Evolutionary conservation across 208 protist genomes (phyloP).

Genomic region (Acanthamoeba culbertsoni): DNA sequence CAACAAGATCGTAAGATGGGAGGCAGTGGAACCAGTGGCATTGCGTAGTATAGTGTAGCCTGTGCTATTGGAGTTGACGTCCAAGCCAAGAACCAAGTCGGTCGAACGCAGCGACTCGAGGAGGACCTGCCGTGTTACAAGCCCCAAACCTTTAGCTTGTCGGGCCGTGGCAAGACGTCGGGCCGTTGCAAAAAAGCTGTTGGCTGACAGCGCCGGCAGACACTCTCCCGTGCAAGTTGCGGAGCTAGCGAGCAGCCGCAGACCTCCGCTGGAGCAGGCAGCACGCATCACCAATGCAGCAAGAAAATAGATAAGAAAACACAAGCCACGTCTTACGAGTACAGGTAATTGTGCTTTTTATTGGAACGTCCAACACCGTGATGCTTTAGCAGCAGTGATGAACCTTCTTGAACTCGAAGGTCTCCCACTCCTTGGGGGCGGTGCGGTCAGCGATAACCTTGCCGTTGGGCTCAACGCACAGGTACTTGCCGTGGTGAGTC

Average conservation of each 20-base stretch:
- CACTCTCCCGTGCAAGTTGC: background rate
- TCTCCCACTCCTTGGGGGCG: conserved; percentile 45
- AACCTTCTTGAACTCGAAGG: background rate
- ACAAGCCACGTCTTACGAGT: background rate
- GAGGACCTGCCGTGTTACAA: background rate
- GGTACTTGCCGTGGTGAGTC: conserved; percentile 50
- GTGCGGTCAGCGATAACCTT: conserved; percentile 6
- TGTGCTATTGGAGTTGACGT: conserved; percentile 28
- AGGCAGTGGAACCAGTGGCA: background rate
- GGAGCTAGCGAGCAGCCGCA: no score
- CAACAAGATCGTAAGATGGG: background rate
- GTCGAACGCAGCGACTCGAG: background rate
- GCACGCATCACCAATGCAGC: no score
- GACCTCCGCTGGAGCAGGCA: no score
- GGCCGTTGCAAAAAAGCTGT: background rate
- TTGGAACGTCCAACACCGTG: background rate
- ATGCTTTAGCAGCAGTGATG: background rate
- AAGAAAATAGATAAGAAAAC: background rate
- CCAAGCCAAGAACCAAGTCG: background rate
- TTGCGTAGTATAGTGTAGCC: background rate
- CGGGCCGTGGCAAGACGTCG: background rate
- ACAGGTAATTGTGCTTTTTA: background rate
- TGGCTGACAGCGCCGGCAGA: background rate
- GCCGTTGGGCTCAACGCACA: conserved; percentile 45
- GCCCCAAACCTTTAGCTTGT: no score